phyloP scores from a whole-genome alignment of 805 yeast genomes.

The Ogataea minuta region DNA sequence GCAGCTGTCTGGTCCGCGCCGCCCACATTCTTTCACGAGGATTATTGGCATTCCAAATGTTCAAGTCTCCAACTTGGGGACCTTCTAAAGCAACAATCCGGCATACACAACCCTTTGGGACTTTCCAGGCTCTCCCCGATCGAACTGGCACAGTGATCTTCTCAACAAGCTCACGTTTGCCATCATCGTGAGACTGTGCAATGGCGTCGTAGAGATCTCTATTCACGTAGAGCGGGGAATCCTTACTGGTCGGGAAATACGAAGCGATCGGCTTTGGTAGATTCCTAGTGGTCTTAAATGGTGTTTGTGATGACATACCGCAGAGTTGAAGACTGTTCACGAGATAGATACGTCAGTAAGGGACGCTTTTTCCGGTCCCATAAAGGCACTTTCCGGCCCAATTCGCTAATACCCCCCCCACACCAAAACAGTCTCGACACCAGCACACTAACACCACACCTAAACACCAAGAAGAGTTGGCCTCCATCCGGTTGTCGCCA shows the following conservation, averaged over 20 bases:
- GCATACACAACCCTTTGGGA: slow-evolving; percentile 59
- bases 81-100: slow-evolving; percentile 65
- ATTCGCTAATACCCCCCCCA: no score
- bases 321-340: not conserved
- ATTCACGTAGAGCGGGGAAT: slow-evolving; percentile 52
- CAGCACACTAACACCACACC: not conserved
- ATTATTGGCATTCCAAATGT: slow-evolving; percentile 59
- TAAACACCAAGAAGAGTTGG: not conserved
- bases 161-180: slow-evolving; percentile 43
- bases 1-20: slow-evolving; percentile 63
- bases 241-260: slow-evolving; percentile 50
- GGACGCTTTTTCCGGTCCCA: no score
- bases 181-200: slow-evolving; percentile 34
- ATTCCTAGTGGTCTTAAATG: slow-evolving; percentile 21
- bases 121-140: slow-evolving; percentile 59
- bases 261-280: slow-evolving; percentile 50
- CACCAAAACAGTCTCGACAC: no score
- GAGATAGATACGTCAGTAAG: not conserved
- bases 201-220: slow-evolving; percentile 45
- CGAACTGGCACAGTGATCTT: slow-evolving; percentile 48
- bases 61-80: slow-evolving; percentile 69
- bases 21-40: slow-evolving; percentile 71
- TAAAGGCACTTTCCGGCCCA: no score
- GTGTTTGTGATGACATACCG: slow-evolving; percentile 15
- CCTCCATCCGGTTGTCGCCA: no score